Conservation (phyloP, 1,284 basidiomycete genomes). For the Sutorius eximius region DNA sequence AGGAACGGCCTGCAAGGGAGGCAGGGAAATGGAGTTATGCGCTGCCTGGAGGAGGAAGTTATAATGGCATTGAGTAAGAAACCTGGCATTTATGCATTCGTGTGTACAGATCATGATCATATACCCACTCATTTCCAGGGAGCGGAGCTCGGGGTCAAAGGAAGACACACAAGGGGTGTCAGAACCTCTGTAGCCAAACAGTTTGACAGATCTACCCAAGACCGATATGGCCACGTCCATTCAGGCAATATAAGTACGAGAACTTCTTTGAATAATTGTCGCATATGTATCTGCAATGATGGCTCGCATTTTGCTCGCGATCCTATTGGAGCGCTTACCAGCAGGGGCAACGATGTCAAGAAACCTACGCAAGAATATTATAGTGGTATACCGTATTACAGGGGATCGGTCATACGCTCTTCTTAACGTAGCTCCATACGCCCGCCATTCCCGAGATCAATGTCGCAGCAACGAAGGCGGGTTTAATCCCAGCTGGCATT, state of each 20-base stretch:
- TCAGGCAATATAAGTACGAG: slow-evolving; percentile 35
- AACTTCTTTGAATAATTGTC: slow-evolving; percentile 34
- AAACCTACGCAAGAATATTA: slow-evolving; percentile 45
- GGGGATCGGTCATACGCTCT: slow-evolving; percentile 55
- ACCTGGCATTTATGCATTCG: slow-evolving; percentile 38
- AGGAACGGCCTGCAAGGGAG: slow-evolving; percentile 23
- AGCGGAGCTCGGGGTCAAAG: slow-evolving; percentile 45
- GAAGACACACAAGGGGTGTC: slow-evolving; percentile 44
- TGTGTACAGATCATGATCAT: slow-evolving; percentile 39
- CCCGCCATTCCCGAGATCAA: slow-evolving; percentile 88
- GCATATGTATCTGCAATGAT: slow-evolving; percentile 38
- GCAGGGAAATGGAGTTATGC: slow-evolving; percentile 22
- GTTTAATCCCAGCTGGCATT: slow-evolving; percentile 80
- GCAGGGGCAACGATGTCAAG: slow-evolving; percentile 9
- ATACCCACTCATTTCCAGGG: slow-evolving; percentile 43
- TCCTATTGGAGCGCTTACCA: slow-evolving; percentile 43
- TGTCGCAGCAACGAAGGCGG: slow-evolving; percentile 85
- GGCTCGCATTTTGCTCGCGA: slow-evolving; percentile 34
- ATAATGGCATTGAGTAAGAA: slow-evolving; percentile 35
- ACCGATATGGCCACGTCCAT: slow-evolving; percentile 47
- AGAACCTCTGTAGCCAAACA: slow-evolving; percentile 46
- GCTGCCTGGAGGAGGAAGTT: slow-evolving; percentile 30
- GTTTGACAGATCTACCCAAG: slow-evolving; percentile 46
- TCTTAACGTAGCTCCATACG: slow-evolving; percentile 91
- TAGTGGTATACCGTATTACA: slow-evolving; percentile 51